Evolutionary conservation across 2,329 filamentous ascomycete genomes (phyloP), one percentile per base, ranked within the genome.

Genomic region (Diaporthe citrichinensis): DNA sequence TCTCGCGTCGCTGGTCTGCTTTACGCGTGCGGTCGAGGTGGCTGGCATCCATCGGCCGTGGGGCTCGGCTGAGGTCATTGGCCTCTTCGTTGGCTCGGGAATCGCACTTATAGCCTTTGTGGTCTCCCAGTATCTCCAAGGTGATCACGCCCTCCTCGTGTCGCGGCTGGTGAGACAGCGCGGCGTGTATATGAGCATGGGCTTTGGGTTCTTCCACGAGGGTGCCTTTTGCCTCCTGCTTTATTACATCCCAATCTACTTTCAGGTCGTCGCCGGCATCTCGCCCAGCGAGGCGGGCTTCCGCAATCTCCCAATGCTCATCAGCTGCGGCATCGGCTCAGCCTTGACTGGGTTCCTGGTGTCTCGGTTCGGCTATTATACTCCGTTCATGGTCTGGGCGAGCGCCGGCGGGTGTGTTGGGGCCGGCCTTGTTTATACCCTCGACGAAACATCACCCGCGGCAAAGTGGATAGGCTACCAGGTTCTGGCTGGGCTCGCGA

Each of bases 391-490:
- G 61, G 53, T 71, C 28, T 51, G 67, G 28, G 72, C 61, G 17
- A 55, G 51, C 36, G 62, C 39, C 20, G 49, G 67, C 5, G 34
- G 51, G 4, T 57, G 61, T 20, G 10, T 71, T 9, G 72, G 49
- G 12, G 31, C 41, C 5, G 62, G 61, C 23, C 61, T 74, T 5
- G 2, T 74, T 0, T 69, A 49, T 17, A 74, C 62, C 4, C 53
- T 74, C 15, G 41, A 41, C 28, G 41, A 46, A 20, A 53, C n/a
- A 4, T 57, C 61, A 2, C 23, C 34, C 7, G 25, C 46, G 17
- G 36, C 34, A 14, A n/a, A 39, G 17, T 74, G 72, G 72, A 74
- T 74, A 49, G 72, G 72, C 31, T 74, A 69, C n/a, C 72, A 74
- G 53, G 31, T 74, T 7, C 14, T 74, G 25, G 62, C 28, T 20